Percentiles rank a stretch among this genome's conserved stretches.
Evolutionary conservation across 2,329 filamentous ascomycete species (phyloP).

Genomic region (Fusarium burgessii): DNA sequence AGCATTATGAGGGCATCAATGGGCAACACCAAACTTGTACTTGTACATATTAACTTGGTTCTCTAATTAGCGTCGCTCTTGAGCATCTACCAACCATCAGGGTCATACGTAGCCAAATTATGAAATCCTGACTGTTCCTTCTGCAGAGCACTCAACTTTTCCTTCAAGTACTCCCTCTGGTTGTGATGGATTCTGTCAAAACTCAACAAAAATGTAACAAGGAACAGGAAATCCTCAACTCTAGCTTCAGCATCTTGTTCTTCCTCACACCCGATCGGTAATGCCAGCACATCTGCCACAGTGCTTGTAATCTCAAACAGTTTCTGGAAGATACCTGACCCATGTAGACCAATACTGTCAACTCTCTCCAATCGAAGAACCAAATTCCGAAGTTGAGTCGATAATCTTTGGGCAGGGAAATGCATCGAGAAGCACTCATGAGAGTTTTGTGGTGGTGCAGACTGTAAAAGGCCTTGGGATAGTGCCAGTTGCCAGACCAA

Average conservation of each 20-base stretch:
- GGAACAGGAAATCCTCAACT: slow-evolving; percentile 65
- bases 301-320: slow-evolving; percentile 71
- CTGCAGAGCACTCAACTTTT: slow-evolving; percentile 54
- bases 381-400: slow-evolving; percentile 53
- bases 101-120: slow-evolving; percentile 14
- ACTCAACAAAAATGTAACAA: slow-evolving; percentile 64
- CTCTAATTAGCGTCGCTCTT: not conserved
- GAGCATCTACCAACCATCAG: not conserved
- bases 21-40: no score
- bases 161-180: slow-evolving; percentile 56
- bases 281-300: slow-evolving; percentile 67
- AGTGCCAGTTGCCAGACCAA: slow-evolving; percentile 57
- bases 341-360: slow-evolving; percentile 65
- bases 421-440: slow-evolving; percentile 56
- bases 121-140: slow-evolving; percentile 22
- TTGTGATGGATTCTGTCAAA: slow-evolving; percentile 62
- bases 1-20: no score
- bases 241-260: slow-evolving; percentile 59
- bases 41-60: no score
- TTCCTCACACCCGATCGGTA: slow-evolving; percentile 55
- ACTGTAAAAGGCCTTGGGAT: slow-evolving; percentile 54
- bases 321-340: slow-evolving; percentile 68
- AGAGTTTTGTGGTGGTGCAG: slow-evolving; percentile 46
- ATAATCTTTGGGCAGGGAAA: slow-evolving; percentile 55
- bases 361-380: slow-evolving; percentile 51